A percentile compares a stretch with the other conserved stretches of the same genome.
phyloP scores from a whole-genome alignment of 306 rosid genomes.

The Prunus salicina region DNA sequence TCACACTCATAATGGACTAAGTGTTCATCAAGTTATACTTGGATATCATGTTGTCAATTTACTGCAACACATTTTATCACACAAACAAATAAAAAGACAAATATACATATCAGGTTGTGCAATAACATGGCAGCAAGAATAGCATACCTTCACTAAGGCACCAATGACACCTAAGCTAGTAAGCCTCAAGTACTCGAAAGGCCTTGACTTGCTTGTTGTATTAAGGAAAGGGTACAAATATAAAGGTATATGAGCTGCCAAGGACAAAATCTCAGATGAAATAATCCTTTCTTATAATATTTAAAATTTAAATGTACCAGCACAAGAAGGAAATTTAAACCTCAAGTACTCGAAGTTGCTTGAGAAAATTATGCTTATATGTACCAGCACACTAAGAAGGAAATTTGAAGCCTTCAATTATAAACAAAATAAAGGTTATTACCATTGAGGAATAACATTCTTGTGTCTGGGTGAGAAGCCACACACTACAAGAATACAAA shows the following conservation, averaged over 20 bases:
- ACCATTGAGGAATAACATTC: conserved; percentile 78
- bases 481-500: conserved; percentile 53
- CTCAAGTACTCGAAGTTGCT: background rate
- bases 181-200: conserved; percentile 79
- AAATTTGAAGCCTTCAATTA: conserved; percentile 13
- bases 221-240: conserved; percentile 85
- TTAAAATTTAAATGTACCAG: background rate
- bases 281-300: background rate
- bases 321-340: too few relatives aligned
- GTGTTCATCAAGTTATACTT: background rate
- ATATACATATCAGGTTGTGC: background rate
- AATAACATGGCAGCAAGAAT: conserved; percentile 4
- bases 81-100: background rate
- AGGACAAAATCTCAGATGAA: conserved; percentile 21
- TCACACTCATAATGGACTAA: too few relatives aligned
- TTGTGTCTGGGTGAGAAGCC: conserved; percentile 85
- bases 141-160: conserved; percentile 80
- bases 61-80: background rate
- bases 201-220: conserved; percentile 70
- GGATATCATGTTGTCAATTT: background rate
- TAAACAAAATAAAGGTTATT: conserved; percentile 34
- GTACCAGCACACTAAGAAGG: background rate
- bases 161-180: conserved; percentile 89
- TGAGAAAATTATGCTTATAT: background rate
- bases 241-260: conserved; percentile 75